Evolutionary conservation across 164 flowering plant species (phyloP), one percentile per base, ranked within the genome.

Genomic region (Chloranthus sessilifolius): DNA sequence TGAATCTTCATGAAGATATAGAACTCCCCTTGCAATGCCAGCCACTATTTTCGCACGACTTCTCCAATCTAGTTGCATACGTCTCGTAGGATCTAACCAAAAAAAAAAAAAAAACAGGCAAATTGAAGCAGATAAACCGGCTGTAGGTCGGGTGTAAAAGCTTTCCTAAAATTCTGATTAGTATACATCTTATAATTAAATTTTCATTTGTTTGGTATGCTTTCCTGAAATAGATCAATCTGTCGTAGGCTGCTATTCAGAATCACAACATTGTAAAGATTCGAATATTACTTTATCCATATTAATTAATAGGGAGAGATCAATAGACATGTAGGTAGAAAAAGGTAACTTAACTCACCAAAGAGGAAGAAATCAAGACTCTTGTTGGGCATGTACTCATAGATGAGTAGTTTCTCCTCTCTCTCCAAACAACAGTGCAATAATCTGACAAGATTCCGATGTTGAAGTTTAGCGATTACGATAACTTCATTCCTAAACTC

Each of bases 1-100:
- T 0, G 76, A 72, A 33, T 72, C 66, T 27, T 55, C 47, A 8
- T 68, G 71, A 52, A 72, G 71, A 43, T 72, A 72, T 8, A 72
- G 44, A 12, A 72, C 50, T 4, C 70, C 76, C 11, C 64, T 40
- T 17, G 55, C 66, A 27, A 68, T 59, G 4, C 76, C 73, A 16
- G 10, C 46, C 2, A 61, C 56, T 17, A 72, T 65, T 10, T 39
- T 28, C 4, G 15, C 5, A 5, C 77, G 65, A 30, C 37, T 68
- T 4, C 40, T 30, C 77, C 71, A 72, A 34, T 48, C 60, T 2
- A 72, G 30, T 9, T 33, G 40, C 7, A 40, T 5, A 2, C 53
- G 41, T n/a, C 24, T 56, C 1, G 2, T 16, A 17, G 45, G 38
- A 24, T 50, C 56, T 62, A 9, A 25, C 16, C 5, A 45, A n/a